Conservation (phyloP, 805 yeast genomes). For the Ogataea dorogensis region DNA sequence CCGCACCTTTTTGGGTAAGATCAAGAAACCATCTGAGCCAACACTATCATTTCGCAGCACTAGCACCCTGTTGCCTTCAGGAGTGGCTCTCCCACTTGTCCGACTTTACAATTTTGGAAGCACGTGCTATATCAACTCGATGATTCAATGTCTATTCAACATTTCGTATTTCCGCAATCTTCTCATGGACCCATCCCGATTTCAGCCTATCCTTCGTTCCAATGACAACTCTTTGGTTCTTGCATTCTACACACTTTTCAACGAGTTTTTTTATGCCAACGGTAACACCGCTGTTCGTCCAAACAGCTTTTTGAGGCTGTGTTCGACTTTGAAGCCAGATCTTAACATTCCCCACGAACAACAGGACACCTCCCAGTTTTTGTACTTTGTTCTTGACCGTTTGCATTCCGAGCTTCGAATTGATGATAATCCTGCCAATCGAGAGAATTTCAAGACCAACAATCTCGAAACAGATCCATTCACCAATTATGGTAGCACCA, state of each 20-base stretch:
- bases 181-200: slow-evolving; percentile 40
- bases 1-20: slow-evolving; percentile 17
- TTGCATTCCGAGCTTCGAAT: slow-evolving; percentile 61
- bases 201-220: slow-evolving; percentile 16
- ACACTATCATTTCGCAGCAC: slow-evolving; percentile 4
- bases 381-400: slow-evolving; percentile 62
- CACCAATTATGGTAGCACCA: slow-evolving; percentile 25
- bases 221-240: slow-evolving; percentile 37
- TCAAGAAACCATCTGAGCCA: slow-evolving; percentile 4
- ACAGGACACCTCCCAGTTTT: slow-evolving; percentile 79
- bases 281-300: slow-evolving; percentile 68
- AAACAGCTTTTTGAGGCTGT: slow-evolving; percentile 45
- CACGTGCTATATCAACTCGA: slow-evolving; percentile 74
- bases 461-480: slow-evolving; percentile 28
- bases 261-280: slow-evolving; percentile 50
- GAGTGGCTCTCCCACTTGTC: slow-evolving; percentile 21
- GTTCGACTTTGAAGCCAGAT: slow-evolving; percentile 62
- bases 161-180: slow-evolving; percentile 47
- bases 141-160: slow-evolving; percentile 68
- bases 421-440: slow-evolving; percentile 24
- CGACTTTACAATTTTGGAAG: slow-evolving; percentile 65
- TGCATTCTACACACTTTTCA: slow-evolving; percentile 53
- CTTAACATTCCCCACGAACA: slow-evolving; percentile 70
- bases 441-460: slow-evolving; percentile 23
- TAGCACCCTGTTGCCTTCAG: slow-evolving; percentile 2